Conservation (phyloP, 306 rosid species). For the Prinsepia uniflora region DNA sequence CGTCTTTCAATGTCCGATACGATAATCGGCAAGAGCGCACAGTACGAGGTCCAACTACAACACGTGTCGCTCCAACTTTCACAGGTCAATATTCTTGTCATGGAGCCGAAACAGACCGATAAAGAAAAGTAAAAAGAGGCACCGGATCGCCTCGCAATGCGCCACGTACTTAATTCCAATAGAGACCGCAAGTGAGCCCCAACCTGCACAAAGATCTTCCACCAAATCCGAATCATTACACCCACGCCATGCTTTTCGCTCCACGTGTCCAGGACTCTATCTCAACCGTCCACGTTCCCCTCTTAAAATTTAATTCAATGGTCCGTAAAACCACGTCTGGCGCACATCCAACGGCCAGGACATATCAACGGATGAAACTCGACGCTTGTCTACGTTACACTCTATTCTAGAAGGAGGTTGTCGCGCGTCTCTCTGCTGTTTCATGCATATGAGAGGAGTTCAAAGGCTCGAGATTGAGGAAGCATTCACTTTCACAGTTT, state of each 20-base stretch:
- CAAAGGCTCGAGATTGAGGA: neutral
- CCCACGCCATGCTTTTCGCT: slow-evolving; percentile 15
- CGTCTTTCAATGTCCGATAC: neutral
- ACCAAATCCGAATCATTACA: slow-evolving; percentile 30
- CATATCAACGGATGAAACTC: slow-evolving; percentile 38
- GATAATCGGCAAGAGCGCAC: neutral
- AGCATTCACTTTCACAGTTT: neutral
- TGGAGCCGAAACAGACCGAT: slow-evolving; percentile 10
- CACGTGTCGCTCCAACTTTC: slow-evolving; percentile 30
- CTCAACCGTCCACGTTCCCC: slow-evolving; percentile 68
- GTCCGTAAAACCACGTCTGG: slow-evolving; percentile 42
- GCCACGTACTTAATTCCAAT: slow-evolving; percentile 49
- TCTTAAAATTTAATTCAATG: slow-evolving; percentile 32
- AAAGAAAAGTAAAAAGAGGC: slow-evolving; percentile 9
- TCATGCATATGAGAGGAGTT: slow-evolving; percentile 21
- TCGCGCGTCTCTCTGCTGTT: neutral
- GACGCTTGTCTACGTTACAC: neutral
- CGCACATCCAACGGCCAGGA: slow-evolving; percentile 10
- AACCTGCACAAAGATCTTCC: slow-evolving; percentile 23
- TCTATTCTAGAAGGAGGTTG: neutral
- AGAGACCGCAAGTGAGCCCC: slow-evolving; percentile 22
- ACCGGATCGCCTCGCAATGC: slow-evolving; percentile 10
- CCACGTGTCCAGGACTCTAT: slow-evolving; percentile 42
- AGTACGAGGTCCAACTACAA: slow-evolving; percentile 11
- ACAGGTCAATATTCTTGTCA: slow-evolving; percentile 12